Evolutionary conservation across 495 filamentous ascomycete genomes (phyloP).

Genomic region (Neurospora sublineolata): DNA sequence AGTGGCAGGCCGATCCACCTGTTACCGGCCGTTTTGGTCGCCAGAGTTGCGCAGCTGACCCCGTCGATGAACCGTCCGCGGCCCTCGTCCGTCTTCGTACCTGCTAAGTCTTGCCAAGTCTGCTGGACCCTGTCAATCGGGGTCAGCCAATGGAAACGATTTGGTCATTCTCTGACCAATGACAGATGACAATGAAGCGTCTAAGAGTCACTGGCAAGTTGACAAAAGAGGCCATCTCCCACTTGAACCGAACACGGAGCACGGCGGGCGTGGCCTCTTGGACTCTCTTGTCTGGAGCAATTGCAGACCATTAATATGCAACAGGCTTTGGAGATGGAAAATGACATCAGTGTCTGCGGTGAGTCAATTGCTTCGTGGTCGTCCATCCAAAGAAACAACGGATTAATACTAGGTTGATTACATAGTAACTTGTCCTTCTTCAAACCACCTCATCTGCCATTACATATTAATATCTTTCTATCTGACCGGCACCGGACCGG

Average conservation of each 20-base stretch:
- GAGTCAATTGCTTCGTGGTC: not conserved
- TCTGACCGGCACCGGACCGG: not conserved
- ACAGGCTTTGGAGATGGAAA: not conserved
- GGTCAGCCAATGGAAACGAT: not conserved
- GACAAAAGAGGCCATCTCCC: not conserved
- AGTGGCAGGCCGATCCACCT: conserved; percentile 10
- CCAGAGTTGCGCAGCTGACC: not conserved
- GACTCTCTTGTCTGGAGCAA: not conserved
- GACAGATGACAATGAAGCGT: not conserved
- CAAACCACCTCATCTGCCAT: not conserved
- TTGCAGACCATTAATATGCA: not conserved
- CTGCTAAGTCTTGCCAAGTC: not conserved
- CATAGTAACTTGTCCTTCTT: not conserved
- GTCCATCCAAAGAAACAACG: not conserved
- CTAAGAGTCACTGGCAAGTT: not conserved
- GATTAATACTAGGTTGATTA: not conserved
- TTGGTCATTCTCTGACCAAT: not conserved
- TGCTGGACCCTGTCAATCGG: not conserved
- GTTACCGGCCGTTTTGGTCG: not conserved
- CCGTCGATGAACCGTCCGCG: not conserved
- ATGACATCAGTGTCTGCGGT: not conserved
- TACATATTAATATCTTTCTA: not conserved
- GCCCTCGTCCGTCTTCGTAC: not conserved
- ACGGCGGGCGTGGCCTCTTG: not conserved
- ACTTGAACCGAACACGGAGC: not conserved